Evolutionary conservation across 2,329 filamentous ascomycete species (phyloP), one percentile per base, ranked within the genome.

Genomic region (Penicillium sp.): DNA sequence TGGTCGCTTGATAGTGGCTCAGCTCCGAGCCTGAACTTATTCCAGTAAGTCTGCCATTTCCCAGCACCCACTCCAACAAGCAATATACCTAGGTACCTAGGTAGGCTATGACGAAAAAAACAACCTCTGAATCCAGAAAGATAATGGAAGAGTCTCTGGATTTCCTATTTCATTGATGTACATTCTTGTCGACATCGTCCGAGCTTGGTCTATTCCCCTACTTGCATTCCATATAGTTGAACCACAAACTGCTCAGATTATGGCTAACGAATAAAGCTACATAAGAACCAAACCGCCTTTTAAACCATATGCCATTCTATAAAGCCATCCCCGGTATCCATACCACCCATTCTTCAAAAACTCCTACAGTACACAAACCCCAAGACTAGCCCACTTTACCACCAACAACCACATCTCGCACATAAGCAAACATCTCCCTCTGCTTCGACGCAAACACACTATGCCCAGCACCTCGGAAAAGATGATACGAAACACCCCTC

Each of bases 381-480:
- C 3, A n/a, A 9, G 33, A 20, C 50, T 39, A 50, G 15, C 15
- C 31, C 7, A 40, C 24, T 15, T 32, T 53, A 10, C n/a, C 35
- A 15, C 53, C 58, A 39, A 67, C 51, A 41, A 71, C 62, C 29
- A 70, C 62, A 53, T 69, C 65, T 37, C 66, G 66, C 15, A 67
- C 65, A 50, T 64, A 72, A 29, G 67, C 58, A 51, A 71, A 72
- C 61, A 71, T 64, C 42, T 64, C 63, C 12, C 54, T 55, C n/a
- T 63, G 57, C 47, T 62, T 63, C 41, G 63, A 62, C 3, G 54
- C 56, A 50, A 66, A 66, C 1, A 70, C 65, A 46, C 55, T 64
- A 52, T 70, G 69, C 1, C 68, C 68, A 9, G 67, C 67, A 0
- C 56, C 63, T 15, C 57, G 50, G 42, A 71, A 71, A 6, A 66